phyloP scores from a whole-genome alignment of 2,329 filamentous ascomycete species.

The Stromatinia cepivora region DNA sequence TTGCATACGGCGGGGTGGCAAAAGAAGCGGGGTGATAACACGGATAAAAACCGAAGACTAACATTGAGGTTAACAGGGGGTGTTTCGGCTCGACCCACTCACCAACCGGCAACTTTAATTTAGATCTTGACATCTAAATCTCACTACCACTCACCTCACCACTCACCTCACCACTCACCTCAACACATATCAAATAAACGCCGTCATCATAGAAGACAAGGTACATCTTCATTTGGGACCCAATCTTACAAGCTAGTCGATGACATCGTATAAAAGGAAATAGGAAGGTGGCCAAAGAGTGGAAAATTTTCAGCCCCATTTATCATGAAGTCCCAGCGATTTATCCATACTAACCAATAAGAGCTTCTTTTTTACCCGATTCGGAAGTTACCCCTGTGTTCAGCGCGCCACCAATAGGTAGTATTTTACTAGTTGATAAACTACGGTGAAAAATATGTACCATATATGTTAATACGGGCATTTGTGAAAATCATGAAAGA shows the following conservation, averaged over 20 bases:
- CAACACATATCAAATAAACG: neutral
- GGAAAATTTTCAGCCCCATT: neutral
- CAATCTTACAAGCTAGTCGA: neutral
- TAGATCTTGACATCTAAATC: neutral
- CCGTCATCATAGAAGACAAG: neutral
- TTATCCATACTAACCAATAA: conserved; percentile 12
- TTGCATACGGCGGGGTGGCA: neutral
- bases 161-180: neutral
- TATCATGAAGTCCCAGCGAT: neutral
- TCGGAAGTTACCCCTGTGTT: conserved; percentile 17
- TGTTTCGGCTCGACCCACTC: neutral
- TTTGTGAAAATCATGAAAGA: neutral
- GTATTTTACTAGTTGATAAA: neutral
- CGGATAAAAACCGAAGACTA: neutral
- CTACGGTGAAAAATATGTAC: conserved; percentile 18
- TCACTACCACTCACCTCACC: neutral
- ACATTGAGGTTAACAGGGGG: neutral
- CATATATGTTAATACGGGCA: conserved; percentile 1
- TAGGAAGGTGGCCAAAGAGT: neutral
- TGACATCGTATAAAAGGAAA: too few relatives aligned
- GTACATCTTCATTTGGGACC: neutral
- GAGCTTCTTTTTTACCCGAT: conserved; percentile 19
- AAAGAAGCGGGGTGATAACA: conserved; percentile 3
- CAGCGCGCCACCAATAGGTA: conserved; percentile 11
- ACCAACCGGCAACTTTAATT: neutral